Evolutionary conservation across 2,329 filamentous ascomycete genomes (phyloP), one percentile per base, ranked within the genome.

Genomic region (Scytalidium sp.): DNA sequence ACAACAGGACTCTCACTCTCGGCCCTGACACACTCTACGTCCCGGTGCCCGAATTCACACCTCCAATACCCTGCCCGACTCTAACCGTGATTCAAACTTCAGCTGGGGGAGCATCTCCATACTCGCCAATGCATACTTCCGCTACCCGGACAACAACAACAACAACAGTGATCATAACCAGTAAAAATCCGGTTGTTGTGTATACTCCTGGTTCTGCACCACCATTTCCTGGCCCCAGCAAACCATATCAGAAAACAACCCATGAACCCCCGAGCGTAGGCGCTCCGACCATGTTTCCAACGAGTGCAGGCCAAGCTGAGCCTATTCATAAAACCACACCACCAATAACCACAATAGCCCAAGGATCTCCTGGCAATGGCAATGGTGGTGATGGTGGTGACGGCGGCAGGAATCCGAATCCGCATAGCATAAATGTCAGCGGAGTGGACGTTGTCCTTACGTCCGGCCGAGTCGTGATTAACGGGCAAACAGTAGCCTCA

Each of bases 1-100:
- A 62, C 41, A 60, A 60, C 2, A 60, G 47, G 13, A 63, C 59
- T 19, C 47, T 57, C 9, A 61, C 55, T 1, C 9, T 59, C n/a
- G 59, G 57, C 46, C 19, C 40, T 2, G 51, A 57, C 11, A 15
- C 32, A 6, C 13, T n/a, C 13, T 53, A 53, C n/a, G 41, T 32
- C 4, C 17, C 11, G 25, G 39, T 45, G 8, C 52, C 59, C 22
- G 60, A 64, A 50, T 59, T 60, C 27, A 63, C 57, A 2, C 57
- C 57, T 15, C 60, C 62, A 44, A 19, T 39, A 10, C 56, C 56
- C 40, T 63, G 58, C 40, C 22, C 54, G 13, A 36, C 32, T 36
- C 13, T 36, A 36, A n/a, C n/a, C n/a, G n/a, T n/a, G n/a, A n/a
- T n/a, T n/a, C n/a, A n/a, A n/a, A n/a, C n/a, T n/a, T n/a, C n/a